Evolutionary conservation across 805 yeast species (phyloP).

Genomic region (Alloascoidea hylecoeti): DNA sequence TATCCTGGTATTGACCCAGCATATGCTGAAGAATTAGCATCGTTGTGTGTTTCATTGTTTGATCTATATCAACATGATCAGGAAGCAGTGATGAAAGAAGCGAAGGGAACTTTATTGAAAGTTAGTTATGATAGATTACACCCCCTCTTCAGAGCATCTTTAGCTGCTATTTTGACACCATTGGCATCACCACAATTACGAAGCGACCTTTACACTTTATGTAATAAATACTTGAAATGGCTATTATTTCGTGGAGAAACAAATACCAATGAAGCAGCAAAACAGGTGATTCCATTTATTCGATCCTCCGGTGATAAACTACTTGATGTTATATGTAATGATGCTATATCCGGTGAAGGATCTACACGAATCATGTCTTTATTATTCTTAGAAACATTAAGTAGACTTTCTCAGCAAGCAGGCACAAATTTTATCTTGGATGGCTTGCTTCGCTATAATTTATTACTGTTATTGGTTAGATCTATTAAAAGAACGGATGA

Average conservation of each 20-base stretch:
- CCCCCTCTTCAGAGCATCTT: conserved; percentile 59
- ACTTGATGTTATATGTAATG: conserved; percentile 55
- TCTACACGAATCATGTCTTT: conserved; percentile 62
- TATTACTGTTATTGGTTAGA: conserved; percentile 48
- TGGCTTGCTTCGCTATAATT: conserved; percentile 47
- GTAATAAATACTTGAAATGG: conserved; percentile 48
- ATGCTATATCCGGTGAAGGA: conserved; percentile 71
- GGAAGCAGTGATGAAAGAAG: conserved; percentile 8
- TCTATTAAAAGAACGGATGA: conserved; percentile 61
- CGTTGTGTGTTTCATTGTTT: conserved; percentile 58
- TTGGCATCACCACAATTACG: conserved; percentile 53
- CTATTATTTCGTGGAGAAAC: conserved; percentile 23
- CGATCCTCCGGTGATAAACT: conserved; percentile 46
- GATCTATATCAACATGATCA: conserved; percentile 39
- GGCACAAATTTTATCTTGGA: conserved; percentile 44
- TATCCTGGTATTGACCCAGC: conserved; percentile 52
- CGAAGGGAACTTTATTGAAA: conserved; percentile 11
- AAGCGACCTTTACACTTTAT: conserved; percentile 65
- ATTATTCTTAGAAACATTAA: conserved; percentile 54
- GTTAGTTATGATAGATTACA: conserved; percentile 37
- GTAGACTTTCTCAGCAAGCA: conserved; percentile 36
- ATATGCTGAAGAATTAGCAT: conserved; percentile 65
- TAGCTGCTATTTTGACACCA: conserved; percentile 61
- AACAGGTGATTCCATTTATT: conserved; percentile 37
- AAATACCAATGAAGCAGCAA: conserved; percentile 12